Evolutionary conservation across 495 filamentous ascomycete species (phyloP).

Genomic region (Pyrenula aspistea): DNA sequence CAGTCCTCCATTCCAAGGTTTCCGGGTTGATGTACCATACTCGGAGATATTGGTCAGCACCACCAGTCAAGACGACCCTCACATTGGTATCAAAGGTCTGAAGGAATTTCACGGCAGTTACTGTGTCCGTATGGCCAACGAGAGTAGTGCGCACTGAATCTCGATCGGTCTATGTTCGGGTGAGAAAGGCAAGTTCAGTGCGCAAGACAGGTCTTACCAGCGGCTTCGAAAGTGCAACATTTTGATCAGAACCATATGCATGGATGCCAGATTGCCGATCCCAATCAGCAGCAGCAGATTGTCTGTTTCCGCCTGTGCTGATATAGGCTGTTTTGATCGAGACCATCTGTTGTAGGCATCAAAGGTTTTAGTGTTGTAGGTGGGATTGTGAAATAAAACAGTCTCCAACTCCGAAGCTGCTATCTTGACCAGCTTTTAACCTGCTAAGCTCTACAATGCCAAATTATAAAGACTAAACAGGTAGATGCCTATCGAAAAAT

Average conservation of each 20-base stretch:
- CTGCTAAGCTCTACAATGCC: no score
- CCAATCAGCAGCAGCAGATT: constrained; percentile 88
- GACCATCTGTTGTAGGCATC: background rate
- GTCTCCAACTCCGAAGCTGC: no score
- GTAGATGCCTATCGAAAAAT: no score
- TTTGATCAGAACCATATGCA: constrained; percentile 81
- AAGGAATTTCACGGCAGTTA: constrained; percentile 77
- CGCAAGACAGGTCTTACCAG: constrained; percentile 39
- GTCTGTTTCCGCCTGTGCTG: constrained; percentile 78
- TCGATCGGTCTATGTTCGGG: background rate
- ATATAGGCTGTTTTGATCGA: constrained; percentile 42
- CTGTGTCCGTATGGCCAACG: constrained; percentile 67
- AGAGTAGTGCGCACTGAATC: constrained; percentile 57
- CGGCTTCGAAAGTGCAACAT: constrained; percentile 82
- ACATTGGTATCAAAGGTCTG: constrained; percentile 30
- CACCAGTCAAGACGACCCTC: constrained; percentile 61
- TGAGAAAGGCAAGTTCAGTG: background rate
- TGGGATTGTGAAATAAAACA: no score
- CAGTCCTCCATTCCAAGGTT: constrained; percentile 25
- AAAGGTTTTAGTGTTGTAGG: no score
- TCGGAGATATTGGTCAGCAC: constrained; percentile 66
- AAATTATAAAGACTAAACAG: no score
- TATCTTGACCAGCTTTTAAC: no score
- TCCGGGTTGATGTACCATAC: constrained; percentile 45
- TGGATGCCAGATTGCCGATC: constrained; percentile 55